Percentiles rank a stretch among this genome's conserved stretches.
Evolutionary conservation across 129 eudicot species (phyloP).

Genomic region (Gnaphalium uliginosum): DNA sequence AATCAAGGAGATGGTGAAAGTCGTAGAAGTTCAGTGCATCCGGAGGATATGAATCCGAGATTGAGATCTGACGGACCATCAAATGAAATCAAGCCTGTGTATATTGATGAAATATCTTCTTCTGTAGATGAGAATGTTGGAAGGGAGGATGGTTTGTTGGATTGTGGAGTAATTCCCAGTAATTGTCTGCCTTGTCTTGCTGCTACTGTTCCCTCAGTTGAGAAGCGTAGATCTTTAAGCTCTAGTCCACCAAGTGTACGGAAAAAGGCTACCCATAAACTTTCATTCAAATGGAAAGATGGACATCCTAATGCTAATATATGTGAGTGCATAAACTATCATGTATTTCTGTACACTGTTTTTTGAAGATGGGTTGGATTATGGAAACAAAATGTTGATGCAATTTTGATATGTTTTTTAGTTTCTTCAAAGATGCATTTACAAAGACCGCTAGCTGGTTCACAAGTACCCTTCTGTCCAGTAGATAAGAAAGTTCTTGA

Average conservation of each 20-base stretch:
- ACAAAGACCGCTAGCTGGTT: slow-evolving; percentile 88
- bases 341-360: neutral
- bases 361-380: neutral
- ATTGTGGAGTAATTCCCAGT: slow-evolving; percentile 73
- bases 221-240: slow-evolving; percentile 72
- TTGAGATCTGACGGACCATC: slow-evolving; percentile 41
- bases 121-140: slow-evolving; percentile 56
- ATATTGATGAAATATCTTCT: slow-evolving; percentile 58
- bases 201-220: slow-evolving; percentile 64
- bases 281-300: slow-evolving; percentile 88
- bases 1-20: slow-evolving; percentile 31
- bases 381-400: neutral
- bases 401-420: neutral
- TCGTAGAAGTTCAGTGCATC: slow-evolving; percentile 33
- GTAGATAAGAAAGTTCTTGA: slow-evolving; percentile 71
- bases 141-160: slow-evolving; percentile 59
- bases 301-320: slow-evolving; percentile 59
- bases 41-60: slow-evolving; percentile 33
- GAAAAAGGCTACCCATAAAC: slow-evolving; percentile 63
- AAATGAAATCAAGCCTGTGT: slow-evolving; percentile 54
- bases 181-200: slow-evolving; percentile 95
- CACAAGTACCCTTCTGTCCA: slow-evolving; percentile 86
- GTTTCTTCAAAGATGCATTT: slow-evolving; percentile 79
- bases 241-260: slow-evolving; percentile 69
- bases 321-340: slow-evolving; percentile 42